phyloP scores from a whole-genome alignment of 2,329 filamentous ascomycete genomes.

The Colletotrichum caudatum region DNA sequence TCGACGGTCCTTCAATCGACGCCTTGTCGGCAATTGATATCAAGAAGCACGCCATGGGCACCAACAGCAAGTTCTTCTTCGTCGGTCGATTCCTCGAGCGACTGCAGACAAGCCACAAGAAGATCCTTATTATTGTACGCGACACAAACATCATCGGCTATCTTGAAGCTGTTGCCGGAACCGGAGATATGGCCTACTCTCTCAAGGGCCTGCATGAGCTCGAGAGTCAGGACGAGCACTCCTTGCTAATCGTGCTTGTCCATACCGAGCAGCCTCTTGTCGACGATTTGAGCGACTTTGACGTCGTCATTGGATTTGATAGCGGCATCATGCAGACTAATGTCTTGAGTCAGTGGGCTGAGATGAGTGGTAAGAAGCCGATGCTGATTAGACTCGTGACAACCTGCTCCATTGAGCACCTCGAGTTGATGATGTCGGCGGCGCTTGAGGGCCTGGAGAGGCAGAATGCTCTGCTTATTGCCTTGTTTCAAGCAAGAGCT shows the following conservation, averaged over 20 bases:
- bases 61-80: conserved; percentile 72
- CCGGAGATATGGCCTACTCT: conserved; percentile 52
- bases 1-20: conserved; percentile 58
- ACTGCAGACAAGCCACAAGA: conserved; percentile 57
- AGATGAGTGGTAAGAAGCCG: conserved; percentile 49
- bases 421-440: conserved; percentile 60
- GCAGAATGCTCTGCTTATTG: conserved; percentile 58
- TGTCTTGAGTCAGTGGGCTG: conserved; percentile 34
- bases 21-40: conserved; percentile 55
- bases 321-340: conserved; percentile 58
- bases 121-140: conserved; percentile 66
- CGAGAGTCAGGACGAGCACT: conserved; percentile 48
- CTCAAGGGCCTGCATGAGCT: conserved; percentile 51
- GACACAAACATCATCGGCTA: conserved; percentile 64
- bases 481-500: conserved; percentile 48
- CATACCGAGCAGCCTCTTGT: conserved; percentile 54
- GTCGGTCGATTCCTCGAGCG: conserved; percentile 65
- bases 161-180: conserved; percentile 62
- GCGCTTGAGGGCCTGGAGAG: conserved; percentile 58
- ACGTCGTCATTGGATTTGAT: conserved; percentile 68
- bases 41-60: conserved; percentile 66
- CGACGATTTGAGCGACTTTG: conserved; percentile 55
- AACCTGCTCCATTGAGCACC: conserved; percentile 67
- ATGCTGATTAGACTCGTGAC: conserved; percentile 63
- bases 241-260: conserved; percentile 57